These are phyloP conservation scores for Sclerotinia sclerotiorum DNA, from an alignment of 2,329 filamentous ascomycete species.

Conservation along the genomic window DNA sequence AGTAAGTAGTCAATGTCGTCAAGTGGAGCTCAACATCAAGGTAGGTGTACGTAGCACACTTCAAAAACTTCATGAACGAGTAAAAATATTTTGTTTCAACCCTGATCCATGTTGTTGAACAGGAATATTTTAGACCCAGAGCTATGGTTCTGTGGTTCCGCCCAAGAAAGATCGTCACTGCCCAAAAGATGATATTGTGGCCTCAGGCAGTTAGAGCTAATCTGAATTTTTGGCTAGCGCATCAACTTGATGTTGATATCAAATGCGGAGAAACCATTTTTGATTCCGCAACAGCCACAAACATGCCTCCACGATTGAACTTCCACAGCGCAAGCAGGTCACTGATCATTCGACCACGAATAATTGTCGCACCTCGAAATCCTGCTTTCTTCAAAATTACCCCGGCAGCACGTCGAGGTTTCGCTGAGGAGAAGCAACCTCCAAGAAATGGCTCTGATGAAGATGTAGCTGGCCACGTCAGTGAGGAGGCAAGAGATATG, in stretches of 20 bases:
- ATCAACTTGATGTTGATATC: constrained; percentile 3
- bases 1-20: background rate
- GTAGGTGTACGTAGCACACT: constrained; percentile 8
- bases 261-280: constrained; percentile 14
- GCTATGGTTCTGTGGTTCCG: constrained; percentile 11
- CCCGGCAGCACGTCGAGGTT: constrained; percentile 33
- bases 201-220: background rate
- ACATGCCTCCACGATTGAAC: constrained; percentile 57
- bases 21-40: background rate
- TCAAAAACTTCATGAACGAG: background rate
- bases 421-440: constrained; percentile 36
- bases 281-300: constrained; percentile 26
- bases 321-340: constrained; percentile 48
- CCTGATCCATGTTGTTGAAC: constrained; percentile 8
- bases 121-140: constrained; percentile 1
- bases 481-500: constrained; percentile 63
- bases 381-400: constrained; percentile 32
- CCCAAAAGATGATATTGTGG: background rate
- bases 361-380: constrained; percentile 39
- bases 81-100: background rate
- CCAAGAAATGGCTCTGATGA: constrained; percentile 48
- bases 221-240: constrained; percentile 20
- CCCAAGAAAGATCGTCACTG: constrained; percentile 15
- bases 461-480: constrained; percentile 58
- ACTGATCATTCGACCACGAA: constrained; percentile 44